Evolutionary conservation across 306 rosid species (phyloP).

Genomic region (Lablab purpureus): DNA sequence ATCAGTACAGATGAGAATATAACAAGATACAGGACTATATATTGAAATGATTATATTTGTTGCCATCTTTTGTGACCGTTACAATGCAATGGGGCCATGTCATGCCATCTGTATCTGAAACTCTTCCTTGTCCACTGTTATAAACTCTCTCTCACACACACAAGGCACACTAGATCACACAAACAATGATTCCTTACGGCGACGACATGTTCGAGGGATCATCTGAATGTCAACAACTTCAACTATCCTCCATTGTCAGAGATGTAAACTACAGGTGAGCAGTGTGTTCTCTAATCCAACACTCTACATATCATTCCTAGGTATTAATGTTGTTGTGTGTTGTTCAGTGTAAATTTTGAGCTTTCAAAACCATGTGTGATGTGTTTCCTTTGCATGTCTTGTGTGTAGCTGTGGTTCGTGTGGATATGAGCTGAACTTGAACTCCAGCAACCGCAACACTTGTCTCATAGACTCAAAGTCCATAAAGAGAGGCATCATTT

Average conservation of each 20-base stretch:
- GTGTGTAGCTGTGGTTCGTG: slow-evolving; percentile 50
- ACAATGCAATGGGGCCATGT: slow-evolving; percentile 15
- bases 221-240: slow-evolving; percentile 42
- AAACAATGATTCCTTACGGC: slow-evolving; percentile 29
- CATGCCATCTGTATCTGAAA: slow-evolving; percentile 16
- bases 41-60: slow-evolving; percentile 16
- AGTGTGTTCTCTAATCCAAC: not conserved
- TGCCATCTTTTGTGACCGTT: slow-evolving; percentile 42
- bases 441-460: slow-evolving; percentile 50
- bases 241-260: slow-evolving; percentile 44
- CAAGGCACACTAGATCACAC: not conserved
- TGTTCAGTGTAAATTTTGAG: not conserved
- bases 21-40: not conserved
- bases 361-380: slow-evolving; percentile 1
- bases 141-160: not conserved
- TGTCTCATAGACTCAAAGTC: slow-evolving; percentile 40
- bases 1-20: no score
- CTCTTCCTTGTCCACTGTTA: slow-evolving; percentile 1
- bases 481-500: slow-evolving; percentile 44
- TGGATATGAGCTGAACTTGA: slow-evolving; percentile 50
- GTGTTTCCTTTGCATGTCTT: not conserved
- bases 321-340: not conserved
- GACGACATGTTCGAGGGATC: slow-evolving; percentile 35
- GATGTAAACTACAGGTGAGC: slow-evolving; percentile 49
- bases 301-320: not conserved